These are phyloP conservation scores for Mycocentrospora acerina DNA, from an alignment of 2,329 filamentous ascomycete genomes.

Conservation along the genomic window DNA sequence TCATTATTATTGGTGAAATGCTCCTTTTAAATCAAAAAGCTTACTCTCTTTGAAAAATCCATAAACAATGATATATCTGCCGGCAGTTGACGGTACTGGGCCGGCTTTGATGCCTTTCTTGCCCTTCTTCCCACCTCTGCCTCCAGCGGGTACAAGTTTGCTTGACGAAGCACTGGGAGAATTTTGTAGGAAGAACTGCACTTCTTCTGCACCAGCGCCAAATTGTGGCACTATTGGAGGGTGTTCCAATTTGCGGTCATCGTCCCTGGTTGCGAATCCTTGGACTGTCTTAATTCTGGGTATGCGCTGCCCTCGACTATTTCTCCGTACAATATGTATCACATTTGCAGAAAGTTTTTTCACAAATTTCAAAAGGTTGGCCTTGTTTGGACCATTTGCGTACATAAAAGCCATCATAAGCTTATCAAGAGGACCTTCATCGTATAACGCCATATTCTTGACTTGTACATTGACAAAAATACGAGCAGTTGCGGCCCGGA, in stretches of 20 bases:
- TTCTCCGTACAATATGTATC: slow-evolving; percentile 38
- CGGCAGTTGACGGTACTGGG: slow-evolving; percentile 5
- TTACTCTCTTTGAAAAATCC: slow-evolving; percentile 20
- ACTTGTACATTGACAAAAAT: slow-evolving; percentile 64
- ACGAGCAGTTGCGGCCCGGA: slow-evolving; percentile 57
- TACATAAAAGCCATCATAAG: slow-evolving; percentile 28
- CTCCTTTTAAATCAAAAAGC: neutral
- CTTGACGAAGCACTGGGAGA: slow-evolving; percentile 1
- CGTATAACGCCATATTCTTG: slow-evolving; percentile 58
- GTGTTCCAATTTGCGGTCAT: slow-evolving; percentile 31
- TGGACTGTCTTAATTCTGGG: slow-evolving; percentile 42
- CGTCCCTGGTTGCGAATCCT: slow-evolving; percentile 40
- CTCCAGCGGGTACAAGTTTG: slow-evolving; percentile 6
- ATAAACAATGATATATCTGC: slow-evolving; percentile 21
- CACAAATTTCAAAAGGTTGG: slow-evolving; percentile 34
- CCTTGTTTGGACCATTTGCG: slow-evolving; percentile 13
- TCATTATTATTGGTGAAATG: neutral
- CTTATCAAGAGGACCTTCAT: slow-evolving; percentile 41
- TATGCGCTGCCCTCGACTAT: slow-evolving; percentile 37
- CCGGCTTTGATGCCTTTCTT: slow-evolving; percentile 11
- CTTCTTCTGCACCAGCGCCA: slow-evolving; percentile 22
- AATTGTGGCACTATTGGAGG: slow-evolving; percentile 12
- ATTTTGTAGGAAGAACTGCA: slow-evolving; percentile 24
- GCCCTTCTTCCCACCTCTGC: slow-evolving; percentile 6
- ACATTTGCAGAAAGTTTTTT: slow-evolving; percentile 40